These are phyloP conservation scores for Fusarium scirpi DNA, from an alignment of 2,329 filamentous ascomycete species.

Conservation along the genomic window DNA sequence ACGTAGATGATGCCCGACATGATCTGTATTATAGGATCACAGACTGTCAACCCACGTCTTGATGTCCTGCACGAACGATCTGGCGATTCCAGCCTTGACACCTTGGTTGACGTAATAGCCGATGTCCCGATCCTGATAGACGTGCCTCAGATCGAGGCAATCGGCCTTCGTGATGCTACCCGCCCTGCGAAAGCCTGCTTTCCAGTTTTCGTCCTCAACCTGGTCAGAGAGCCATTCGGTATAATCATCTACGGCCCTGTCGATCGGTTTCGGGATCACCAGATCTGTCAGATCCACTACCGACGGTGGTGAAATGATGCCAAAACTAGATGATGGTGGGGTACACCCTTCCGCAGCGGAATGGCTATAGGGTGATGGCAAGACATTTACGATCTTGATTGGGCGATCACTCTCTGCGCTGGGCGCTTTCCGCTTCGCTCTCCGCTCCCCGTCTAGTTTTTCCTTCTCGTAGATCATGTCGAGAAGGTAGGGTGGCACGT, in stretches of 20 bases:
- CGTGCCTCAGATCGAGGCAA: slow-evolving; percentile 17
- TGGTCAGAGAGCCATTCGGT: slow-evolving; percentile 15
- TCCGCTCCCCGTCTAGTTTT: neutral
- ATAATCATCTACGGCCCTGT: slow-evolving; percentile 15
- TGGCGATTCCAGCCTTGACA: neutral
- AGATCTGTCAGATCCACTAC: slow-evolving; percentile 13
- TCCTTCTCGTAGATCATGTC: slow-evolving; percentile 27
- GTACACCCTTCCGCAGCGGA: neutral
- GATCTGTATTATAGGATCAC: too few relatives aligned
- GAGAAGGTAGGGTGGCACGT: slow-evolving; percentile 12
- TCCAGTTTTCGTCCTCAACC: slow-evolving; percentile 9
- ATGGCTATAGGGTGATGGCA: neutral
- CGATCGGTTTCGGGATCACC: slow-evolving; percentile 19
- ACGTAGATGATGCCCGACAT: too few relatives aligned
- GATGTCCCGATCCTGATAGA: neutral
- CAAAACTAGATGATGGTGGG: slow-evolving; percentile 1
- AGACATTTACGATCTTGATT: slow-evolving; percentile 21
- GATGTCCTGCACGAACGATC: too few relatives aligned
- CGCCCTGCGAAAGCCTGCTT: slow-evolving; percentile 17
- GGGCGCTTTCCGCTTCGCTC: too few relatives aligned
- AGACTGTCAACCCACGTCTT: too few relatives aligned
- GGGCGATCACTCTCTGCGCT: slow-evolving; percentile 7
- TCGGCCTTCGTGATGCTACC: slow-evolving; percentile 14
- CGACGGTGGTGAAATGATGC: neutral
- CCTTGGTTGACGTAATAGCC: neutral